A percentile compares a stretch with the other conserved stretches of the same genome.
Conservation (phyloP, 805 yeast genomes). For the Jamesozyma piceae region DNA sequence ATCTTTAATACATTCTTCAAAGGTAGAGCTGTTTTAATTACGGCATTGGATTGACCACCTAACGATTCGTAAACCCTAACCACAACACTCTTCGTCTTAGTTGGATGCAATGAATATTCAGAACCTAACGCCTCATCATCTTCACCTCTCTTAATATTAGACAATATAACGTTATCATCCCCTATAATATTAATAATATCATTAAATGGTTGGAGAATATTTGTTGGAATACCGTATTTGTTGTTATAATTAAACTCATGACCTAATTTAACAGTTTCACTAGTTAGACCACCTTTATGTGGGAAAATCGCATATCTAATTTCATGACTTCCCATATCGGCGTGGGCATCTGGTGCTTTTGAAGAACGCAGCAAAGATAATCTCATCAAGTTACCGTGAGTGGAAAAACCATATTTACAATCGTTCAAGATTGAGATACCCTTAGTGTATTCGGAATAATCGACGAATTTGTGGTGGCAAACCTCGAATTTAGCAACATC, state of each 20-base stretch:
- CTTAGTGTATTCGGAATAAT: conserved; percentile 73
- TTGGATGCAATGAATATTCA: conserved; percentile 37
- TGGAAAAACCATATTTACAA: conserved; percentile 83
- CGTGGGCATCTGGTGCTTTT: conserved; percentile 87
- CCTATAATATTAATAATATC: conserved; percentile 35
- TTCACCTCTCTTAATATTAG: conserved; percentile 80
- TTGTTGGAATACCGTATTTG: conserved; percentile 15
- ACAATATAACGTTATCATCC: conserved; percentile 52
- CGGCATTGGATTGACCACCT: conserved; percentile 65
- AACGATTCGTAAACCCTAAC: conserved; percentile 77
- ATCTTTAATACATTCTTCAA: conserved; percentile 44
- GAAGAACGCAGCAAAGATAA: conserved; percentile 82
- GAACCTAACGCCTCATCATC: conserved; percentile 54
- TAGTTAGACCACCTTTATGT: conserved; percentile 58
- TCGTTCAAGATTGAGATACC: conserved; percentile 83
- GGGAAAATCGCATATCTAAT: conserved; percentile 82
- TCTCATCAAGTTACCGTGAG: conserved; percentile 88
- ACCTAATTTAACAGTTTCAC: conserved; percentile 62
- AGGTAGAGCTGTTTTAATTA: conserved; percentile 38
- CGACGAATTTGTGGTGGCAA: conserved; percentile 89
- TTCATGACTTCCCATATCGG: conserved; percentile 83
- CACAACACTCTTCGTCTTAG: conserved; percentile 45
- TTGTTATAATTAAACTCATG: conserved; percentile 63
- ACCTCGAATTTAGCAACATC: conserved; percentile 95
- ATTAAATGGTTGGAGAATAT: conserved; percentile 14